phyloP scores from a whole-genome alignment of 495 filamentous ascomycete species.

The Podospora pseudopauciseta region DNA sequence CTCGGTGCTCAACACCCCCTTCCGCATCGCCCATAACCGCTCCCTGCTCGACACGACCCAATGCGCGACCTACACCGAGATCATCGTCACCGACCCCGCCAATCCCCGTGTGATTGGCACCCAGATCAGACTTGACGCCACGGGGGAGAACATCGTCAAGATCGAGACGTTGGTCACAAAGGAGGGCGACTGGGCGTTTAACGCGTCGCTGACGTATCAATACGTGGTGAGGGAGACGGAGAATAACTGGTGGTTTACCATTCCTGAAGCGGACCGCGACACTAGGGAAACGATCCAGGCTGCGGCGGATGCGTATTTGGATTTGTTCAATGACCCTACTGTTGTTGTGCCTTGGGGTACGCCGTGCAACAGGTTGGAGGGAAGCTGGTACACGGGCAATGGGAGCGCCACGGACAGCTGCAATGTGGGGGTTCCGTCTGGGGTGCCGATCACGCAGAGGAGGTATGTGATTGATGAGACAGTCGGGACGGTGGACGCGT shows the following conservation, averaged over 20 bases:
- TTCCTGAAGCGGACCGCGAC: constrained; percentile 39
- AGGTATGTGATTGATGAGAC: constrained; percentile 40
- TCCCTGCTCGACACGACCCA: constrained; percentile 44
- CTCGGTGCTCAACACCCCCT: constrained; percentile 41
- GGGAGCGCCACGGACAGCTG: constrained; percentile 28
- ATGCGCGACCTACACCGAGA: constrained; percentile 49
- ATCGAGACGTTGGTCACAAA: constrained; percentile 47
- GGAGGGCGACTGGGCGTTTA: constrained; percentile 48
- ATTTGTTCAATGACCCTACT: constrained; percentile 40
- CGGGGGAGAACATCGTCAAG: constrained; percentile 27
- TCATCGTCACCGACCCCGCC: constrained; percentile 41
- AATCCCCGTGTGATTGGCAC: constrained; percentile 51
- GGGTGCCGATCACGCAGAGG: constrained; percentile 18
- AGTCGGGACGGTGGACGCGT: constrained; percentile 42
- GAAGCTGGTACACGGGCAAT: constrained; percentile 42
- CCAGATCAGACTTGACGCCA: constrained; percentile 38
- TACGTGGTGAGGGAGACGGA: constrained; percentile 37
- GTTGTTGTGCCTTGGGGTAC: constrained; percentile 44
- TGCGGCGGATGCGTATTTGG: constrained; percentile 46
- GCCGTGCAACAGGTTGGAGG: constrained; percentile 48
- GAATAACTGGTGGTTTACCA: constrained; percentile 39
- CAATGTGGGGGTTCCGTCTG: constrained; percentile 38
- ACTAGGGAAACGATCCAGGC: constrained; percentile 40
- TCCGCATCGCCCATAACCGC: constrained; percentile 48
- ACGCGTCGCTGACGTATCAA: constrained; percentile 44